A percentile compares a stretch with the other conserved stretches of the same genome.
phyloP scores from a whole-genome alignment of 1,284 basidiomycete species.

The Cryptococcus deneoformans region DNA sequence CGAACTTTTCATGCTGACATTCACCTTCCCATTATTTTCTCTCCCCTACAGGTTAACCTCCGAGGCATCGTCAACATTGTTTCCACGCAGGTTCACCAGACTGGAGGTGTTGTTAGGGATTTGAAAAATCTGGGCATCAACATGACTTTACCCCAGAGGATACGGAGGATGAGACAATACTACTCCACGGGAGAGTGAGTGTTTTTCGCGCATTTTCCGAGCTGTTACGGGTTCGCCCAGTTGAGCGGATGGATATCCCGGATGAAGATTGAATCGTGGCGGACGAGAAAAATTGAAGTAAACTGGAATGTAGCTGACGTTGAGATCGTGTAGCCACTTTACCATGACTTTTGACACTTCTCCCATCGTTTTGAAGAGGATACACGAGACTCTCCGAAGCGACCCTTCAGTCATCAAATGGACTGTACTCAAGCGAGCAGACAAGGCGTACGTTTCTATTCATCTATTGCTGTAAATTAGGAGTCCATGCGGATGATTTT shows the following conservation, averaged over 20 bases:
- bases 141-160: conserved; percentile 39
- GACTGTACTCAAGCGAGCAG: conserved; percentile 40
- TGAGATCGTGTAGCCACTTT: conserved; percentile 38
- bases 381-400: conserved; percentile 42
- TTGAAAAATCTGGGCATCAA: conserved; percentile 42
- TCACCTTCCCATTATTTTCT: background rate
- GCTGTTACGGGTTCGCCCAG: no score
- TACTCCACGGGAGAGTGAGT: conserved; percentile 50
- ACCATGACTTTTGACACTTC: conserved; percentile 48
- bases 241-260: no score
- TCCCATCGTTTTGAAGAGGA: conserved; percentile 40
- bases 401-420: conserved; percentile 41
- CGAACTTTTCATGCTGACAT: no score
- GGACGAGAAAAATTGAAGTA: background rate
- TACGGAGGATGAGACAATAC: conserved; percentile 47
- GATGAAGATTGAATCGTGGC: background rate
- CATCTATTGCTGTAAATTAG: background rate
- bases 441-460: conserved; percentile 31
- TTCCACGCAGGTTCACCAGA: conserved; percentile 36
- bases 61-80: conserved; percentile 44
- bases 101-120: conserved; percentile 47
- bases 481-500: background rate
- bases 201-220: background rate
- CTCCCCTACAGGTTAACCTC: conserved; percentile 32
- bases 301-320: background rate